Evolutionary conservation across 306 rosid genomes (phyloP).

Genomic region (Malus domestica): ASM211411v1 NC_041800.1:25610233-25610732

Average conservation of each 20-base stretch:
- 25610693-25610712: conserved; percentile 81
- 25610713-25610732: conserved; percentile 74
- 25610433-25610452: background rate
- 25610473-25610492: background rate
- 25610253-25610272: background rate
- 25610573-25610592: background rate
- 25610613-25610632: background rate
- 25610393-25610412: background rate
- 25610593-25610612: background rate
- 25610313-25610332: background rate
- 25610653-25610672: background rate
- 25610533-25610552: background rate
- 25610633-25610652: background rate
- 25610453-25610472: background rate
- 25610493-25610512: background rate
- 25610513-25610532: conserved; percentile 1
- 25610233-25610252: background rate
- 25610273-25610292: background rate
- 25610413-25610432: background rate
- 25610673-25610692: conserved; percentile 42
- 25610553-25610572: background rate
- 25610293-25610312: background rate
- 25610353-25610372: background rate
- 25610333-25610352: background rate
- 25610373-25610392: too few species aligned